Evolutionary conservation across 345 rosid species (phyloP), one percentile per base, ranked within the genome.

Genomic region (Salix suchowensis): DNA sequence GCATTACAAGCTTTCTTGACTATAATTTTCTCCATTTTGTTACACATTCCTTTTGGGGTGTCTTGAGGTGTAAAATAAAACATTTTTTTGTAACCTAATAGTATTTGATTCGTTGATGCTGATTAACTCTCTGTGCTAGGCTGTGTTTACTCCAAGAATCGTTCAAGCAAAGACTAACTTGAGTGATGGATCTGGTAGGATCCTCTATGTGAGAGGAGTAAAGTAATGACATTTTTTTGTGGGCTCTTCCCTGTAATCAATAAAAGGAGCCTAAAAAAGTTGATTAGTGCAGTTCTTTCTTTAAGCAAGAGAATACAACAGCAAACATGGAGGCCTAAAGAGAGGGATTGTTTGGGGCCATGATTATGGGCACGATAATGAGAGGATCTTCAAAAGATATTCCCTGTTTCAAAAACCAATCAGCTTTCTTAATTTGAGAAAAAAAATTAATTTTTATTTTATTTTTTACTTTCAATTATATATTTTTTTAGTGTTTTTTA

Each of bases 21-120:
- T 72, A 80, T 84, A 78, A 73, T 81, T 78, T 81, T 82, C 65
- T 84, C 83, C 67, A 46, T 87, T 74, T 84, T 87, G 80, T 74
- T 83, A 81, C 71, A 84, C 73, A 79, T 89, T 85, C 71, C 82
- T 68, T 71, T 82, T 65, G 76, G 86, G 83, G 82, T 60, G 52
- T 28, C 65, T 69, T 77, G 78, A 83, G 83, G 66, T 71, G 37
- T 2, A 65, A 60, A 72, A 46, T 37, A 48, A 75, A 73, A 61
- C 52, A 9, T 5, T 61, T 74, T 74, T 78, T 54, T 70, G 32
- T 42, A 26, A 39, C 42, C 14, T 14, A 34, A 48, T 44, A 50
- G 65, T n/a, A 3, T 50, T 19, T 15, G 13, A 67, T 55, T 55
- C 72, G 19, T 37, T 75, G 6, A 70, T 58, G 64, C 23, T 19